Percentiles rank a stretch among this genome's conserved stretches.
phyloP scores from a whole-genome alignment of 2,329 filamentous ascomycete genomes.

The Exophiala calicioides region DNA sequence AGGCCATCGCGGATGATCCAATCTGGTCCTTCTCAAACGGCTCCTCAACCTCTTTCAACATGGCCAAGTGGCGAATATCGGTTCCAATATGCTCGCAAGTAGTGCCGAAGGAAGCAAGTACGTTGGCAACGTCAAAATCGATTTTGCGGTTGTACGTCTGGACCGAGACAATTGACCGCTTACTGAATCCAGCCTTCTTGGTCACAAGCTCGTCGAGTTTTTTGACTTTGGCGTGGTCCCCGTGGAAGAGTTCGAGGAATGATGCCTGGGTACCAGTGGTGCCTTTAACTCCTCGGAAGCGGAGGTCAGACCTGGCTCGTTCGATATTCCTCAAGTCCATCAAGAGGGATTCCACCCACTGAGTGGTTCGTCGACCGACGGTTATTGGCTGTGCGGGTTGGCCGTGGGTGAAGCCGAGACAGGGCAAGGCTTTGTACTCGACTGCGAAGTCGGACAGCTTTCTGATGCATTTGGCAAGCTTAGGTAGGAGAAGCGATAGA shows the following conservation, averaged over 20 bases:
- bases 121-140: slow-evolving; percentile 77
- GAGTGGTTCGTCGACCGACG: slow-evolving; percentile 67
- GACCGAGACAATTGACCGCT: slow-evolving; percentile 60
- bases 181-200: slow-evolving; percentile 64
- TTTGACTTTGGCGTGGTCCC: slow-evolving; percentile 62
- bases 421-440: slow-evolving; percentile 70
- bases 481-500: slow-evolving; percentile 73
- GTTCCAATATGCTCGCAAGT: slow-evolving; percentile 73
- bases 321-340: slow-evolving; percentile 76
- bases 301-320: slow-evolving; percentile 65
- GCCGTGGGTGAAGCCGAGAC: slow-evolving; percentile 75
- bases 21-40: slow-evolving; percentile 80
- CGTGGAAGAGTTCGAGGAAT: slow-evolving; percentile 69
- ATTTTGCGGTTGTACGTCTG: slow-evolving; percentile 81
- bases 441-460: slow-evolving; percentile 73
- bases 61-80: slow-evolving; percentile 73
- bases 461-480: slow-evolving; percentile 74
- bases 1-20: slow-evolving; percentile 66
- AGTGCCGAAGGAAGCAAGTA: slow-evolving; percentile 75
- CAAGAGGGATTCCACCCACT: slow-evolving; percentile 75
- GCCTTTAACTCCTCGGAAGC: slow-evolving; percentile 73
- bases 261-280: slow-evolving; percentile 78
- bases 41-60: slow-evolving; percentile 82
- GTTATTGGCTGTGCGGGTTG: slow-evolving; percentile 61
- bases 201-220: slow-evolving; percentile 64